Conservation (phyloP, 2,329 filamentous ascomycete species). For the Penicillium sp. region DNA sequence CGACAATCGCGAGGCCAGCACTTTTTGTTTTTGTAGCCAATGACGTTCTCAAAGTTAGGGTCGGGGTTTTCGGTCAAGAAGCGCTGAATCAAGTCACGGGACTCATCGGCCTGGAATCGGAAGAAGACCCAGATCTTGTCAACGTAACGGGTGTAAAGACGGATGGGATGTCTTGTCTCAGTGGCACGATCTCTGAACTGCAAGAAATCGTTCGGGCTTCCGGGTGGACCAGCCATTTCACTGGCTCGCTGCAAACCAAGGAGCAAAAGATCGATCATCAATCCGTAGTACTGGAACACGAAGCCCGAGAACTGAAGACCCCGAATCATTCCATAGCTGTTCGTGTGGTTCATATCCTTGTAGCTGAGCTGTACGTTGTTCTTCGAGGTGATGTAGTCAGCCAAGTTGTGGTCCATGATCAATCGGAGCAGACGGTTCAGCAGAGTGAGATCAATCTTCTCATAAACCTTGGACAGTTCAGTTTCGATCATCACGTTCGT, state of each 20-base stretch:
- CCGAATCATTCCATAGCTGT: slow-evolving; percentile 97
- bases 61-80: slow-evolving; percentile 98
- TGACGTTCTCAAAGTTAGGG: slow-evolving; percentile 98
- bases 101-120: slow-evolving; percentile 89
- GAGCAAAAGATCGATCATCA: slow-evolving; percentile 89
- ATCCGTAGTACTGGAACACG: slow-evolving; percentile 97
- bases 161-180: slow-evolving; percentile 89
- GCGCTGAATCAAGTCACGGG: slow-evolving; percentile 90
- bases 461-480: slow-evolving; percentile 97
- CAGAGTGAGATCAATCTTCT: slow-evolving; percentile 96
- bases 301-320: slow-evolving; percentile 97
- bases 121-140: slow-evolving; percentile 99
- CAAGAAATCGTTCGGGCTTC: slow-evolving; percentile 93
- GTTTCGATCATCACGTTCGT: slow-evolving; percentile 99
- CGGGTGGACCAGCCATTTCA: slow-evolving; percentile 91
- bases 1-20: slow-evolving; percentile 97
- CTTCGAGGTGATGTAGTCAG: slow-evolving; percentile 98
- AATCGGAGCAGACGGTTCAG: slow-evolving; percentile 88
- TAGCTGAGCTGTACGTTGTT: slow-evolving; percentile 99
- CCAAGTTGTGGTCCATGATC: slow-evolving; percentile 99
- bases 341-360: slow-evolving; percentile 99
- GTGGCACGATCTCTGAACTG: slow-evolving; percentile 94
- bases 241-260: slow-evolving; percentile 94
- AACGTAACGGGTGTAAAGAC: slow-evolving; percentile 96
- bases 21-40: slow-evolving; percentile 98